phyloP scores from a whole-genome alignment of 148 eudicot species.

The Cornus controversa region DNA sequence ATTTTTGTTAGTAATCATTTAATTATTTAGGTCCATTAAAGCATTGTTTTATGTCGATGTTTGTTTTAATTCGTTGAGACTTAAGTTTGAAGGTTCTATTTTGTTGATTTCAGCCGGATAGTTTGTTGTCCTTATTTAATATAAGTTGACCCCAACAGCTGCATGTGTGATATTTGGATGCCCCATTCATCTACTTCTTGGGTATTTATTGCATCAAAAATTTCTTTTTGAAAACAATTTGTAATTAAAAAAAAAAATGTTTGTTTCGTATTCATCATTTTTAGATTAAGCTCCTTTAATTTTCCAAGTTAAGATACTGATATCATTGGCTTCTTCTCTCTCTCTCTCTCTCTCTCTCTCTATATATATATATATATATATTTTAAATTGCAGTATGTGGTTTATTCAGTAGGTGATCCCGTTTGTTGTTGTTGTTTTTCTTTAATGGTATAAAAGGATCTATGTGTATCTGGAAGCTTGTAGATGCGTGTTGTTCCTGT shows the following conservation, averaged over 20 bases:
- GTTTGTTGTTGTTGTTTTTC: neutral
- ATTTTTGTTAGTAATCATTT: neutral
- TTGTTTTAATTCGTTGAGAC: neutral
- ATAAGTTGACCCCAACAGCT: neutral
- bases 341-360: no score
- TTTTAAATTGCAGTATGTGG: neutral
- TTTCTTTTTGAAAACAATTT: neutral
- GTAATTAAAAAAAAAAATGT: neutral
- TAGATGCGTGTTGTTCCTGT: neutral
- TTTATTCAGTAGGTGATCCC: neutral
- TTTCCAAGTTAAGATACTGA: neutral
- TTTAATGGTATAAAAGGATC: neutral
- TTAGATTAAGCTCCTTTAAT: neutral
- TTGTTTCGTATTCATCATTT: neutral
- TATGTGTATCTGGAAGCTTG: neutral
- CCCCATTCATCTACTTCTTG: neutral
- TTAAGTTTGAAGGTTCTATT: conserved; percentile 7
- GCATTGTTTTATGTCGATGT: neutral
- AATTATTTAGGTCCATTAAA: neutral
- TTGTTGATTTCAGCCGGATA: conserved; percentile 6
- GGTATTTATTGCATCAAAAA: neutral
- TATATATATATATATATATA: no score
- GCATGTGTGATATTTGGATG: neutral
- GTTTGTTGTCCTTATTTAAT: neutral
- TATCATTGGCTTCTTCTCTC: neutral